Base-by-base conservation (phyloP, 1,139 yeast species). In the Debaryomyces udenii region DNA sequence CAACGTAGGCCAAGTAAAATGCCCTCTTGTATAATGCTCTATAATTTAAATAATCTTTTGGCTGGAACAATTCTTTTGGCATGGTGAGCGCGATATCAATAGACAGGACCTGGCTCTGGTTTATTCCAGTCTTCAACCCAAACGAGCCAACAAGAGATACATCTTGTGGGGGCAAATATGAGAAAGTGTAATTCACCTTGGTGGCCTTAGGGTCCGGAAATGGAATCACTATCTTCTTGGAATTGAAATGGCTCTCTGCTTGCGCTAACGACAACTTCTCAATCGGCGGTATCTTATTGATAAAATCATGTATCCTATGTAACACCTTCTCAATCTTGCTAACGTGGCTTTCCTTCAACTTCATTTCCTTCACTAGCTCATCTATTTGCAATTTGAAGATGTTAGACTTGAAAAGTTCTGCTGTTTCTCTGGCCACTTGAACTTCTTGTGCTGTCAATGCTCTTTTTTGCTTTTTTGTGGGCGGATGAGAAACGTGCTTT, bases 301-400 rank as follows among this genome's bases (percentile, higher is more conserved):
- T 78, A 29, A 82, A 60, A 44, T 82, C 90, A 52, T 90, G 86
- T 28, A 93, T 61, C 55, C 83, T 78, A 59, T 86, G 96, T 37
- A 93, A 71, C 36, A 84, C 85, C 51, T 83, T 86, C 57, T 90
- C 96, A 40, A 90, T 80, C 41, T 74, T 71, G 39, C 78, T 64
- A 31, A 85, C 77, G 55, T 84, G 83, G 18, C 78, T 65, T 16
- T 87, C 94, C 54, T 86, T 86, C 34, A 90, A 64, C 51, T 80
- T 80, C 34, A 91, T 78, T 61, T 90, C 97, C 50, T 80, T 79
- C 56, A 93, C 69, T 31, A 93, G 71, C 59, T 91, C 98, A 62
- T 91, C 99, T 42, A 91, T 90, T 66, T 93, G 96, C 44, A 93
- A 69, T 62, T 93, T 93, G 79, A 93, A 91, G 43, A 93, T 89